Conservation (phyloP, 2,329 filamentous ascomycete species). For the Colletotrichum sp. region DNA sequence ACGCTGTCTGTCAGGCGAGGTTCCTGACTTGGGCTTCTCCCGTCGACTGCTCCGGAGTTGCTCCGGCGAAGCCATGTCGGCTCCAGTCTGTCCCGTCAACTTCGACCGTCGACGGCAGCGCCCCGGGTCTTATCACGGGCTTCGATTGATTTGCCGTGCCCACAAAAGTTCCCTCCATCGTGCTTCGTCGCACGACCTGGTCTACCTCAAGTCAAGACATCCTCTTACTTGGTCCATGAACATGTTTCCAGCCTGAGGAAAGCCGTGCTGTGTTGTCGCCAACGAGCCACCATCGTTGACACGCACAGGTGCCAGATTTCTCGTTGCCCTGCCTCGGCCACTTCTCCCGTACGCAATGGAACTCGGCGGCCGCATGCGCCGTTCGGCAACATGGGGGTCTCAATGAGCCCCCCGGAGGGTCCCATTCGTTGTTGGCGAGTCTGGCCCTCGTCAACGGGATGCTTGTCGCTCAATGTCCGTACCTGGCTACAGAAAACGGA, state of each 20-base stretch:
- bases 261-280: not conserved
- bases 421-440: not conserved
- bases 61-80: not conserved
- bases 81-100: not conserved
- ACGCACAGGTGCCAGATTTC: not conserved
- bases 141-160: not conserved
- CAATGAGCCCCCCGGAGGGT: not conserved
- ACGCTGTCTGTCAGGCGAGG: not conserved
- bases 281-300: not conserved
- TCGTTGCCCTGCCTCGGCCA: conserved; percentile 2
- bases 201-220: not conserved
- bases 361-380: conserved; percentile 10
- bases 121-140: not conserved
- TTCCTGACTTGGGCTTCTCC: not conserved
- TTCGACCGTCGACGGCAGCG: not conserved
- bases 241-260: not conserved
- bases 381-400: conserved; percentile 1
- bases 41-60: not conserved
- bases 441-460: not conserved
- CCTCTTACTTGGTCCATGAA: not conserved
- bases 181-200: not conserved
- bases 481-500: not conserved
- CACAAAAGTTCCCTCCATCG: not conserved
- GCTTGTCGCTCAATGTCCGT: conserved; percentile 5
- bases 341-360: conserved; percentile 4